Base-by-base conservation (phyloP, 2,329 filamentous ascomycete species). In the Cytospora piceae region DNA sequence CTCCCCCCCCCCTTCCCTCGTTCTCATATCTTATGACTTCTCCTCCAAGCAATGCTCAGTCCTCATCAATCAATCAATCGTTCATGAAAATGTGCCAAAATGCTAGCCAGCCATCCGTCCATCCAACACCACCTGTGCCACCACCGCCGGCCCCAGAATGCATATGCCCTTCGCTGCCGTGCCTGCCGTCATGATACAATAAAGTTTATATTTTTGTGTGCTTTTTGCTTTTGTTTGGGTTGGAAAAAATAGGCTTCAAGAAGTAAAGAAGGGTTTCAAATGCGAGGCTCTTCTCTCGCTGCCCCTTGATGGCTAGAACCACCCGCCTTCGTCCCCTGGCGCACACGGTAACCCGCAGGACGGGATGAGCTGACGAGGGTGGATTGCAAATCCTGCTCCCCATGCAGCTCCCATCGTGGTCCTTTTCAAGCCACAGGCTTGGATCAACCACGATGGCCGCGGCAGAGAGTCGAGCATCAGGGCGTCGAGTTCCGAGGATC, bases 211-310 rank as follows among this genome's bases (percentile, higher is more conserved):
- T 49, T 49, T 22, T 49, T 14, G 46, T 5, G 20, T 15, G 15
- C 20, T 12, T 22, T 49, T 49, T 22, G n/a, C 20, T 46, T 22
- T n/a, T 17, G 15, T 22, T n/a, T n/a, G 20, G 20, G 20, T 46
- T 29, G 6, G 2, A 34, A 53, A 53, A 53, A 60, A 60, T 64
- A 60, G 51, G 51, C 24, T 63, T 42, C 52, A 49, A 54, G 34
- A 60, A 64, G 62, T 60, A 29, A 60, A 57, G 27, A 52, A 63
- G 56, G 52, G 56, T 49, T 46, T 63, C 61, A 42, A 52, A n/a
- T n/a, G 51, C 39, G 56, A 46, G 4, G 27, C 32, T 56, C 22
- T 37, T 24, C 53, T 51, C 52, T 34, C 37, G 37, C 37, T 57
- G n/a, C 17, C 7, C 32, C 34, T 12, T 31, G 49, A 22, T 39